Evolutionary conservation across 2,329 filamentous ascomycete species (phyloP).

Genomic region (Lecanoromycetidae sp.): DNA sequence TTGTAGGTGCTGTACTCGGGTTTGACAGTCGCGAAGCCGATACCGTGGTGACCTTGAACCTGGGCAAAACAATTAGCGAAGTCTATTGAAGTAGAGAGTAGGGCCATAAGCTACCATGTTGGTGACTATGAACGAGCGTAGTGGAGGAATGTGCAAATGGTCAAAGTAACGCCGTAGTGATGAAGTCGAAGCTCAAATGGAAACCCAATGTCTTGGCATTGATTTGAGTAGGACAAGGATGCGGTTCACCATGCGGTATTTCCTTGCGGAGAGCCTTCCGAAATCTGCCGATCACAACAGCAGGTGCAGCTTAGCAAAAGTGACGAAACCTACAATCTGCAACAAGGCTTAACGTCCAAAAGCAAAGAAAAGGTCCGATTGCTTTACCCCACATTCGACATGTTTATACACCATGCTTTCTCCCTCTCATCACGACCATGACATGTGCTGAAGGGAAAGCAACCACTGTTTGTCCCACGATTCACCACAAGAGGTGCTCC

Average conservation of each 20-base stretch:
- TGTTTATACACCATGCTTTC: not conserved
- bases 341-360: too few relatives aligned
- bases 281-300: not conserved
- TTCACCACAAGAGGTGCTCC: not conserved
- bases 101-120: not conserved
- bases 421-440: too few relatives aligned
- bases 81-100: not conserved
- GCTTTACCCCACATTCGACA: conserved; percentile 1
- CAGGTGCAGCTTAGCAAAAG: not conserved
- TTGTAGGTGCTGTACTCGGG: conserved; percentile 35
- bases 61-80: not conserved
- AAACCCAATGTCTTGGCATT: not conserved
- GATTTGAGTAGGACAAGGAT: not conserved
- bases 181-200: not conserved
- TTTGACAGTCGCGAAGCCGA: conserved; percentile 13
- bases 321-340: not conserved
- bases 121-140: not conserved
- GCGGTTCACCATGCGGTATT: not conserved
- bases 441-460: not conserved
- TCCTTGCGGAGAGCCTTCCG: not conserved
- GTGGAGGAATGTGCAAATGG: not conserved
- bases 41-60: conserved; percentile 17
- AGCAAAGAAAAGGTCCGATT: conserved; percentile 9
- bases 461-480: not conserved
- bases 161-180: not conserved